Evolutionary conservation across 2,329 filamentous ascomycete genomes (phyloP).

Genomic region (Trichoderma simmonsii): DNA sequence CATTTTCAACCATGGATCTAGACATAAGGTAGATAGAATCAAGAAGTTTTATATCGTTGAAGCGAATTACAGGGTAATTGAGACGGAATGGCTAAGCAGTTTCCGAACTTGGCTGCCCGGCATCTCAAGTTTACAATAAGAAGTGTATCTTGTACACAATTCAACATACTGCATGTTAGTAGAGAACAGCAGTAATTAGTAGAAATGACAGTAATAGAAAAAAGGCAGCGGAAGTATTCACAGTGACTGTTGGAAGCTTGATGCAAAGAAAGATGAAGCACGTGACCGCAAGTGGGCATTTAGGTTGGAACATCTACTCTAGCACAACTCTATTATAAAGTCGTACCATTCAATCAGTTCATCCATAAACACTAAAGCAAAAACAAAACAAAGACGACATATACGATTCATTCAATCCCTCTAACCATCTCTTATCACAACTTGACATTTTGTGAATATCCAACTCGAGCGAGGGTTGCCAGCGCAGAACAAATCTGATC

Average conservation of each 20-base stretch:
- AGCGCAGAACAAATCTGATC: not conserved
- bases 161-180: not conserved
- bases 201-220: not conserved
- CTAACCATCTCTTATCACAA: not conserved
- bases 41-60: not conserved
- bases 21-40: rapidly evolving
- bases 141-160: not conserved
- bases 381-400: not conserved
- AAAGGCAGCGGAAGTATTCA: not conserved
- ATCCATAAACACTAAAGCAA: not conserved
- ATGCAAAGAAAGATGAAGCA: not conserved
- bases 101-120: not conserved
- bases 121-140: not conserved
- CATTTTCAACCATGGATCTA: not conserved
- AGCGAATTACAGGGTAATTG: not conserved
- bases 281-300: not conserved
- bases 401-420: not conserved
- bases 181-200: not conserved
- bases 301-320: not conserved
- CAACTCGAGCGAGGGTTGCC: not conserved
- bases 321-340: not conserved
- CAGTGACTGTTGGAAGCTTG: not conserved
- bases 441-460: not conserved
- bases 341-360: not conserved
- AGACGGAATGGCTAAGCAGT: not conserved